A percentile compares a stretch with the other conserved stretches of the same genome.
These are phyloP conservation scores for Fusarium guadeloupense DNA, from an alignment of 2,329 filamentous ascomycete genomes.

Conservation along the genomic window DNA sequence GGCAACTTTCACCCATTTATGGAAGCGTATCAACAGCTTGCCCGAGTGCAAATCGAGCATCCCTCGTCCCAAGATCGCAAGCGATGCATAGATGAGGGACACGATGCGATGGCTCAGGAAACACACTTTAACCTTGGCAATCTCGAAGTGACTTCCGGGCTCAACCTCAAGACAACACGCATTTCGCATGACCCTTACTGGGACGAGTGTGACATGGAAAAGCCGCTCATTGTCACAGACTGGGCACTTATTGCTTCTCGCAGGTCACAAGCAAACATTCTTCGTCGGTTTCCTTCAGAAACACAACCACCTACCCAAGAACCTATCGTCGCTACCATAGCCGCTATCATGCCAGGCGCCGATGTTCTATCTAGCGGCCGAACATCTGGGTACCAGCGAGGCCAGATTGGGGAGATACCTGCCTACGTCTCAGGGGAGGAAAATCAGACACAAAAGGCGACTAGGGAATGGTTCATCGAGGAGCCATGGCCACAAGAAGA, in stretches of 20 bases:
- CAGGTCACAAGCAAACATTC: constrained; percentile 51
- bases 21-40: constrained; percentile 46
- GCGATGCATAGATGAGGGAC: constrained; percentile 47
- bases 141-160: constrained; percentile 53
- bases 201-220: constrained; percentile 53
- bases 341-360: constrained; percentile 48
- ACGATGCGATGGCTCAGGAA: constrained; percentile 49
- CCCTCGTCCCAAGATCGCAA: constrained; percentile 54
- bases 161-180: constrained; percentile 54
- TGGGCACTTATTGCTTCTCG: constrained; percentile 54
- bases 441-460: constrained; percentile 54
- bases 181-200: constrained; percentile 57
- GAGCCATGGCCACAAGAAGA: constrained; percentile 50
- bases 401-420: constrained; percentile 55
- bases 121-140: constrained; percentile 48
- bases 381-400: constrained; percentile 55
- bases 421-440: constrained; percentile 52
- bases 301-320: constrained; percentile 46
- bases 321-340: constrained; percentile 45
- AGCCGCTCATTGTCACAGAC: constrained; percentile 55
- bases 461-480: constrained; percentile 58
- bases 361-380: constrained; percentile 53
- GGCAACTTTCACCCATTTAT: constrained; percentile 57
- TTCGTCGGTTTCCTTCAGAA: constrained; percentile 52
- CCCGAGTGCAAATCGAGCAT: constrained; percentile 49